phyloP scores from a whole-genome alignment of 306 rosid species.

The Lathyrus aphaca region DNA sequence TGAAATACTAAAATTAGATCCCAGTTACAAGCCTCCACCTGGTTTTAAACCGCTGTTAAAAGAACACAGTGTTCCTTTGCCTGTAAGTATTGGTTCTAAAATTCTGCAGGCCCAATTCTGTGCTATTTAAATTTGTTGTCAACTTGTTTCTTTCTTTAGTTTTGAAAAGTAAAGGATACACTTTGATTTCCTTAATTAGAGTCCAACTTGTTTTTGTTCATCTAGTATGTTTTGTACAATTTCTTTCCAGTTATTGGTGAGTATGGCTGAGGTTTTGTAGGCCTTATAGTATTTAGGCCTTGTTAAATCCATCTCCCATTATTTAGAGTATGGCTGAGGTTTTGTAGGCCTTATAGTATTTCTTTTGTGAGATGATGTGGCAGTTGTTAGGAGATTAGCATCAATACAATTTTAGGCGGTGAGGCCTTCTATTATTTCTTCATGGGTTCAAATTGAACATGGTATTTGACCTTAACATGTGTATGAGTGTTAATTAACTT shows the following conservation, averaged over 20 bases:
- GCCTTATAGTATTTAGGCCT: conserved; percentile 27
- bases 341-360: conserved; percentile 28
- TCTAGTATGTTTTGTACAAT: conserved; percentile 29
- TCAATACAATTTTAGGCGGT: not conserved
- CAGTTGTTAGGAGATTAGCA: conserved; percentile 13
- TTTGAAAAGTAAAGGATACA: conserved; percentile 30
- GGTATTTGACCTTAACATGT: conserved; percentile 28
- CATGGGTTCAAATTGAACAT: conserved; percentile 14
- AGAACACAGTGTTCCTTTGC: conserved; percentile 72
- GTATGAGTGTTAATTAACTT: conserved; percentile 9
- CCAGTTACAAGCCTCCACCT: conserved; percentile 83
- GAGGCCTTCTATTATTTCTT: conserved; percentile 23
- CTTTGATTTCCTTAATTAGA: conserved; percentile 9
- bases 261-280: conserved; percentile 18
- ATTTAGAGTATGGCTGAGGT: conserved; percentile 21
- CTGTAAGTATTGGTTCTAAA: conserved; percentile 66
- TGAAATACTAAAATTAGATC: conserved; percentile 83
- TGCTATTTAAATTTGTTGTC: conserved; percentile 31
- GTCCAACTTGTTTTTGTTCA: conserved; percentile 18
- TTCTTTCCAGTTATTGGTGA: not conserved
- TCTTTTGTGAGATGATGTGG: conserved; percentile 9
- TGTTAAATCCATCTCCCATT: conserved; percentile 18
- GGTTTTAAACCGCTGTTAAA: conserved; percentile 83
- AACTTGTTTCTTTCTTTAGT: conserved; percentile 31
- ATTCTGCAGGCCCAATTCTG: conserved; percentile 8